phyloP scores from a whole-genome alignment of 352 stramenopile genomes.

The Blastocystis sp. region DNA sequence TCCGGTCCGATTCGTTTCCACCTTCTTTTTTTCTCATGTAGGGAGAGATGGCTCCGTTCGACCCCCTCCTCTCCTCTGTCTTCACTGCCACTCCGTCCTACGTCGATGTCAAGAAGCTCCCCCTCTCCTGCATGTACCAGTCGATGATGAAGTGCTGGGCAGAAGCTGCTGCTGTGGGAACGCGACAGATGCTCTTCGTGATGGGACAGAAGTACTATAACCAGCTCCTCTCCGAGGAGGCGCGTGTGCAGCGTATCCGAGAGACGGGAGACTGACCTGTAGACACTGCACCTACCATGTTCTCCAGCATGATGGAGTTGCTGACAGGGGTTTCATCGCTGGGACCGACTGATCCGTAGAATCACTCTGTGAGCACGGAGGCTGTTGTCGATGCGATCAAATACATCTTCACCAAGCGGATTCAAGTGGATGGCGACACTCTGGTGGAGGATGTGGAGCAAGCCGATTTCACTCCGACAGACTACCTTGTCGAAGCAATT shows the following conservation, averaged over 20 bases:
- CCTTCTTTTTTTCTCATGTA: neutral
- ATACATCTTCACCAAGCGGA: conserved; percentile 37
- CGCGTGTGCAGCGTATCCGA: neutral
- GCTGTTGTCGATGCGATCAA: conserved; percentile 37
- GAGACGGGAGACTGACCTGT: neutral
- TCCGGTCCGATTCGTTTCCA: neutral
- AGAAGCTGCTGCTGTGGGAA: neutral
- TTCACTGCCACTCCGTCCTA: neutral
- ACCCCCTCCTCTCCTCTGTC: neutral
- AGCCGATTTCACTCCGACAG: neutral
- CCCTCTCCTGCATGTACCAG: neutral
- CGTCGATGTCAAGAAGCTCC: neutral
- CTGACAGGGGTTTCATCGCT: neutral
- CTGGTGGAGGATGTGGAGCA: conserved; percentile 1
- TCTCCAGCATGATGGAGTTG: conserved; percentile 42
- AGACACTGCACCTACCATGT: neutral
- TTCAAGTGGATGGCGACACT: neutral
- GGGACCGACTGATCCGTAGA: neutral
- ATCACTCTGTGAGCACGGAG: conserved; percentile 7
- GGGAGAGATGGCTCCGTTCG: neutral
- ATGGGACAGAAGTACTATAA: conserved; percentile 11
- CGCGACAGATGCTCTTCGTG: conserved; percentile 5
- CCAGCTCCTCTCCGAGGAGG: neutral
- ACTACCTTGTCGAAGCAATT: neutral
- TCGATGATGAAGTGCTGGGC: neutral